Percentiles rank a stretch among this genome's conserved stretches.
phyloP scores from a whole-genome alignment of 352 stramenopile genomes.

The Vaucheria bursata region DNA sequence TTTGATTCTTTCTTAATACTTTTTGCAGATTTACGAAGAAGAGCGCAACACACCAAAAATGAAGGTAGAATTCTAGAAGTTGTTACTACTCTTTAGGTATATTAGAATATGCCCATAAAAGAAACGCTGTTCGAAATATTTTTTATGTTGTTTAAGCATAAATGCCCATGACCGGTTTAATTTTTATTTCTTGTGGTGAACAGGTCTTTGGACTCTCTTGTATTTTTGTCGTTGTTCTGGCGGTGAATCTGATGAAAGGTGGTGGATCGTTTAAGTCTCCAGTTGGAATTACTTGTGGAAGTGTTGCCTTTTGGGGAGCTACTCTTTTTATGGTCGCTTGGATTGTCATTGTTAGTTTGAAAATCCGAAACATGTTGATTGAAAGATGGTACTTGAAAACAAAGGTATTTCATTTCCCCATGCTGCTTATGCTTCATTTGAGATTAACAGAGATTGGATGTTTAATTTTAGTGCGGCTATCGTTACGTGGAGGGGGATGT shows the following conservation, averaged over 20 bases:
- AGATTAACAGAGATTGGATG: not conserved
- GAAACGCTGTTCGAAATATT: too few species aligned
- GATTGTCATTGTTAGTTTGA: slow-evolving; percentile 55
- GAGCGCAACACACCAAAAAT: too few species aligned
- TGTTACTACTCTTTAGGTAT: too few species aligned
- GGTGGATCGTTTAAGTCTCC: slow-evolving; percentile 73
- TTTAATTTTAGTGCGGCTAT: slow-evolving; percentile 5
- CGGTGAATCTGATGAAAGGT: slow-evolving; percentile 83
- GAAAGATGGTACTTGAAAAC: slow-evolving; percentile 26
- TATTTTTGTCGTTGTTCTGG: slow-evolving; percentile 72
- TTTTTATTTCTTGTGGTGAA: too few species aligned
- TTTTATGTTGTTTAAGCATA: too few species aligned
- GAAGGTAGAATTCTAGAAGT: too few species aligned
- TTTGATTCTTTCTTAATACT: too few species aligned
- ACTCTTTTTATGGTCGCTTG: slow-evolving; percentile 51
- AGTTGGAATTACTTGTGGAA: slow-evolving; percentile 85
- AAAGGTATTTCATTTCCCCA: slow-evolving; percentile 15
- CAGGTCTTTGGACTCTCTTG: too few species aligned
- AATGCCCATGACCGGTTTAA: too few species aligned
- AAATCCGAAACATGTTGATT: slow-evolving; percentile 50
- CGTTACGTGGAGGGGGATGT: slow-evolving; percentile 9
- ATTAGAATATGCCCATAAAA: too few species aligned
- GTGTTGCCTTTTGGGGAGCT: slow-evolving; percentile 76
- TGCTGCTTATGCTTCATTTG: not conserved
- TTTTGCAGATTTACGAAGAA: too few species aligned